phyloP scores from a whole-genome alignment of 1,139 yeast species.

The Lodderomyces theae region DNA sequence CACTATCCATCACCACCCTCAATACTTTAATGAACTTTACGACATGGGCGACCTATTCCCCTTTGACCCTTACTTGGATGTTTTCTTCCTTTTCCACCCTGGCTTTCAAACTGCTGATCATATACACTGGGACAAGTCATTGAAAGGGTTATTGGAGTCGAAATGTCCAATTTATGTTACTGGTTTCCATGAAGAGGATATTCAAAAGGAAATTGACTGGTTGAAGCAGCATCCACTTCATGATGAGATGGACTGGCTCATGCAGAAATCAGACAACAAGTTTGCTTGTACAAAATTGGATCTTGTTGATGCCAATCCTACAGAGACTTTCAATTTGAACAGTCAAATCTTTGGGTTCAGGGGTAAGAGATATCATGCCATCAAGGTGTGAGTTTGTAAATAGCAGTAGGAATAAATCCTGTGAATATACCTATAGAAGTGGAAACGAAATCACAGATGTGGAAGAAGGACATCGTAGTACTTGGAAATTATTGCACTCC shows the following conservation, averaged over 20 bases:
- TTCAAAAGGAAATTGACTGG: constrained; percentile 69
- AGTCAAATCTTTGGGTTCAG: constrained; percentile 86
- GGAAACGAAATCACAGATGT: not conserved
- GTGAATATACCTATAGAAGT: constrained; percentile 14
- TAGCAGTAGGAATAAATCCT: constrained; percentile 9
- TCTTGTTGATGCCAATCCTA: constrained; percentile 85
- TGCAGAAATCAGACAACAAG: constrained; percentile 69
- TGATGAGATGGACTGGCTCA: constrained; percentile 76
- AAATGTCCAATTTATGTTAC: constrained; percentile 91
- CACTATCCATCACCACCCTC: constrained; percentile 78
- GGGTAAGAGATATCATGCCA: constrained; percentile 95
- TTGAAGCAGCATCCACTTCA: constrained; percentile 55
- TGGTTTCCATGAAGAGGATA: constrained; percentile 80
- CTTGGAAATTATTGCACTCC: too few species aligned
- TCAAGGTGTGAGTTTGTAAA: constrained; percentile 24
- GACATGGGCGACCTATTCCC: constrained; percentile 95
- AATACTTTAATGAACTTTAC: constrained; percentile 86
- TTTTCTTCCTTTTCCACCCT: constrained; percentile 92
- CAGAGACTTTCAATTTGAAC: constrained; percentile 89
- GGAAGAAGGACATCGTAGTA: too few species aligned
- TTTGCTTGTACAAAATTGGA: constrained; percentile 93
- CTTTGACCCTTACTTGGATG: constrained; percentile 93
- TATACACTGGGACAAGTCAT: constrained; percentile 75
- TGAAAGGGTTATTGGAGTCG: constrained; percentile 84
- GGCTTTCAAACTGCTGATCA: constrained; percentile 86